Evolutionary conservation across 2,329 filamentous ascomycete genomes (phyloP).

Genomic region (Cladobotryum protrusum): DNA sequence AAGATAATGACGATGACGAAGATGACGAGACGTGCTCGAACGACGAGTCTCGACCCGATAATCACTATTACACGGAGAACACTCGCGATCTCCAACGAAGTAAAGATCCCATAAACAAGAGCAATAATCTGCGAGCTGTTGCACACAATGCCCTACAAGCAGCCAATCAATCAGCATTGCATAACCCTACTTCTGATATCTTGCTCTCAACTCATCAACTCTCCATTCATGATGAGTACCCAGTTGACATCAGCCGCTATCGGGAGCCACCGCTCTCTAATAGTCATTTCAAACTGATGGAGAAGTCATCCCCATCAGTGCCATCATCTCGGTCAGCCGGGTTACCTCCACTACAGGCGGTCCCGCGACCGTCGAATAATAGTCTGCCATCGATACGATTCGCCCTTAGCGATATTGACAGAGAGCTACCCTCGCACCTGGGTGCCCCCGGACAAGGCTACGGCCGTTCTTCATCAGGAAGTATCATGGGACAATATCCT

Average conservation of each 20-base stretch:
- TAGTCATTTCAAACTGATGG: slow-evolving; percentile 13
- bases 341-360: slow-evolving; percentile 33
- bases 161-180: slow-evolving; percentile 11
- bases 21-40: slow-evolving; percentile 15
- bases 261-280: slow-evolving; percentile 5
- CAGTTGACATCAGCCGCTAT: slow-evolving; percentile 10
- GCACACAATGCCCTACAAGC: slow-evolving; percentile 28
- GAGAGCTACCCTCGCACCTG: slow-evolving; percentile 22
- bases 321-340: slow-evolving; percentile 23
- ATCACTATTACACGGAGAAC: background rate
- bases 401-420: slow-evolving; percentile 31
- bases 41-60: background rate
- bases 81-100: background rate
- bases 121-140: slow-evolving; percentile 24
- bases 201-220: slow-evolving; percentile 25
- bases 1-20: slow-evolving; percentile 23
- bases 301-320: slow-evolving; percentile 14
- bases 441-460: slow-evolving; percentile 21
- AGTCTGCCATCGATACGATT: slow-evolving; percentile 34
- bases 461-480: slow-evolving; percentile 30
- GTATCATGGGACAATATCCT: slow-evolving; percentile 24
- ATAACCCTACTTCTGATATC: slow-evolving; percentile 22
- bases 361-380: slow-evolving; percentile 29
- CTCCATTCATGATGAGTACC: slow-evolving; percentile 29
- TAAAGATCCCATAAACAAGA: slow-evolving; percentile 11